A percentile compares a stretch with the other conserved stretches of the same genome.
Evolutionary conservation across 495 filamentous ascomycete genomes (phyloP).

Genomic region (Coniosporium apollinis): DNA sequence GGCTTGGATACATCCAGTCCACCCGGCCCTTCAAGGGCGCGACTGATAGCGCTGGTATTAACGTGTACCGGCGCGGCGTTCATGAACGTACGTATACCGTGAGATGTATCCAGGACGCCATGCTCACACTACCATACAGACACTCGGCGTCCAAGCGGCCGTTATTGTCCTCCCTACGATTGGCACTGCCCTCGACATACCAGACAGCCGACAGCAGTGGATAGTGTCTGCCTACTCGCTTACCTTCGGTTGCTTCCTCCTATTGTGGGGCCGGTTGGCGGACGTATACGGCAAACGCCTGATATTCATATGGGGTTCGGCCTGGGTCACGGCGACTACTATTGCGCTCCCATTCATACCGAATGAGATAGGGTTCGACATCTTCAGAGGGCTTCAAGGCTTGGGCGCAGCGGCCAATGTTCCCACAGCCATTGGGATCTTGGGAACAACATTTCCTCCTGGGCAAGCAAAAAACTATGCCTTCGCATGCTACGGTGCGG

Average conservation of each 20-base stretch:
- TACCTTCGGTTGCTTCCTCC: slow-evolving; percentile 21
- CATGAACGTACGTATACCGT: slow-evolving; percentile 29
- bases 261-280: slow-evolving; percentile 21
- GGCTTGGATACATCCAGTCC: too few relatives aligned
- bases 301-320: slow-evolving; percentile 22
- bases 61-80: slow-evolving; percentile 36
- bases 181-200: slow-evolving; percentile 34
- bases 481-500: slow-evolving; percentile 25
- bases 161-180: slow-evolving; percentile 47
- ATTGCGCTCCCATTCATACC: slow-evolving; percentile 18
- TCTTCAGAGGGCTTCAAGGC: slow-evolving; percentile 23
- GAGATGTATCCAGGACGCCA: not conserved
- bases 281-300: slow-evolving; percentile 23
- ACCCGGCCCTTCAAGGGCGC: slow-evolving; percentile 3
- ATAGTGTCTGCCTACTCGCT: slow-evolving; percentile 40
- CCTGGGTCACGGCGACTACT: slow-evolving; percentile 18
- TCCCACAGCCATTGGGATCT: slow-evolving; percentile 40
- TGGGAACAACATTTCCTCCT: slow-evolving; percentile 42
- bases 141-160: slow-evolving; percentile 38
- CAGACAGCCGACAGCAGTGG: slow-evolving; percentile 42
- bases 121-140: slow-evolving; percentile 22
- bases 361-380: slow-evolving; percentile 24
- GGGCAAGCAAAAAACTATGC: slow-evolving; percentile 48
- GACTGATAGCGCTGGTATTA: slow-evolving; percentile 12
- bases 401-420: slow-evolving; percentile 23